A percentile compares a stretch with the other conserved stretches of the same genome.
These are phyloP conservation scores for Calonectria hongkongensis DNA, from an alignment of 2,329 filamentous ascomycete species.

Conservation along the genomic window DNA sequence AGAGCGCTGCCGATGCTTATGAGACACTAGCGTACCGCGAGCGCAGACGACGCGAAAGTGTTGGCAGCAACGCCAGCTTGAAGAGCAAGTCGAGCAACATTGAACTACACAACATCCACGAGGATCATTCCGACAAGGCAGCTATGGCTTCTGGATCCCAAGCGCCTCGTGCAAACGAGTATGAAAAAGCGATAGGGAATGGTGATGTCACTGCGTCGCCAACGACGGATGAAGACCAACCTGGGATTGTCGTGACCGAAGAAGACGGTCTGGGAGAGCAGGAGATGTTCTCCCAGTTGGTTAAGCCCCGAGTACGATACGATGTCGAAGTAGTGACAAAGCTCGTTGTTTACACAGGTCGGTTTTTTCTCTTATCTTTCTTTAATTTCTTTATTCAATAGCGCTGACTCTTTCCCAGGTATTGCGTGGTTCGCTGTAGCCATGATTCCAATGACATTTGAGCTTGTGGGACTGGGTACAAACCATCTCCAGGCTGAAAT, in stretches of 20 bases:
- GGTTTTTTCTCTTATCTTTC: slow-evolving; percentile 55
- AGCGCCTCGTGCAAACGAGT: slow-evolving; percentile 74
- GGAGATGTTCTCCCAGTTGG: slow-evolving; percentile 89
- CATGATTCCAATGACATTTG: slow-evolving; percentile 83
- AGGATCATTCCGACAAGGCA: slow-evolving; percentile 61
- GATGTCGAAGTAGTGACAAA: slow-evolving; percentile 99
- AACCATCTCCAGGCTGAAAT: slow-evolving; percentile 56
- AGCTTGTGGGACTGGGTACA: slow-evolving; percentile 73
- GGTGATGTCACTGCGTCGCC: slow-evolving; percentile 68
- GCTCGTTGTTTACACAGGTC: slow-evolving; percentile 94
- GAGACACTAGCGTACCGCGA: slow-evolving; percentile 95
- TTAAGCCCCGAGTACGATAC: slow-evolving; percentile 92
- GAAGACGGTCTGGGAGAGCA: slow-evolving; percentile 77
- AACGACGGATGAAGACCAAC: slow-evolving; percentile 56
- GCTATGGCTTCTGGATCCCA: slow-evolving; percentile 67
- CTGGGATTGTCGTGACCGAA: slow-evolving; percentile 60
- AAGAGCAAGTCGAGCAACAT: slow-evolving; percentile 65
- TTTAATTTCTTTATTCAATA: neutral
- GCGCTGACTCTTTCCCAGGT: slow-evolving; percentile 68
- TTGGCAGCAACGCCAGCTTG: slow-evolving; percentile 70
- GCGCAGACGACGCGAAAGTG: slow-evolving; percentile 72
- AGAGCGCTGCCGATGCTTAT: slow-evolving; percentile 96
- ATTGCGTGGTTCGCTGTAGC: slow-evolving; percentile 90
- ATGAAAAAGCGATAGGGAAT: slow-evolving; percentile 84
- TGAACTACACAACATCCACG: slow-evolving; percentile 63